phyloP scores from a whole-genome alignment of 2,329 filamentous ascomycete genomes.

The Talaromyces sp. region DNA sequence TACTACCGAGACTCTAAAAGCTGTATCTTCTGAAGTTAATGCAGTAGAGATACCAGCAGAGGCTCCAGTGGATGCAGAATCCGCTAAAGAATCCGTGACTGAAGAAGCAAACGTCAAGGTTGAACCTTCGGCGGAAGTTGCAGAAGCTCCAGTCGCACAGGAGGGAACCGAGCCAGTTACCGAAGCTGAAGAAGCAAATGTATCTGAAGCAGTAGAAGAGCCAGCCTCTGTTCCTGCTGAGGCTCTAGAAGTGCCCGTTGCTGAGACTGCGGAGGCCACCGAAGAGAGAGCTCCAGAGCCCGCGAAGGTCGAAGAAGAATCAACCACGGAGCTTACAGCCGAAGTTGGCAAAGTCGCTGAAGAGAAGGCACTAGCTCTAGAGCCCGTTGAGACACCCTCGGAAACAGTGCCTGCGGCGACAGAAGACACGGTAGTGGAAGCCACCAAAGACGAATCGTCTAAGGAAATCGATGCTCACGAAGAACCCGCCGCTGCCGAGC shows the following conservation, averaged over 20 bases:
- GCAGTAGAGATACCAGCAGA: background rate
- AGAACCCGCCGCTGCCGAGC: background rate
- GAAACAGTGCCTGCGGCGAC: background rate
- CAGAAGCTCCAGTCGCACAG: background rate
- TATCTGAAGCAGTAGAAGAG: background rate
- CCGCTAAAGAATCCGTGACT: background rate
- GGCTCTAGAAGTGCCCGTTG: background rate
- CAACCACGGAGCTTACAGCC: background rate
- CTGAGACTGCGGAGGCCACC: background rate
- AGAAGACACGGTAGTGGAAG: background rate
- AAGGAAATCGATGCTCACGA: background rate
- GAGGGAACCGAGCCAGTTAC: background rate
- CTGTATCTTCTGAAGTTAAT: background rate
- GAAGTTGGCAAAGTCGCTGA: background rate
- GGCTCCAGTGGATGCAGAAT: background rate
- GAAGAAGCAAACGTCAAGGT: background rate
- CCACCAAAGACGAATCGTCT: background rate
- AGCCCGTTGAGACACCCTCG: background rate
- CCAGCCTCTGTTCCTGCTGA: slow-evolving; percentile 2
- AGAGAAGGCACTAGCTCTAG: background rate
- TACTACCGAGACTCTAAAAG: background rate
- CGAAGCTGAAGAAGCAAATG: background rate
- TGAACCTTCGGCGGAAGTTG: background rate
- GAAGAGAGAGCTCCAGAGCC: background rate
- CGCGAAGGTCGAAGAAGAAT: background rate